phyloP scores from a whole-genome alignment of 345 rosid genomes.

The Arabidopsis suecica region DNA sequence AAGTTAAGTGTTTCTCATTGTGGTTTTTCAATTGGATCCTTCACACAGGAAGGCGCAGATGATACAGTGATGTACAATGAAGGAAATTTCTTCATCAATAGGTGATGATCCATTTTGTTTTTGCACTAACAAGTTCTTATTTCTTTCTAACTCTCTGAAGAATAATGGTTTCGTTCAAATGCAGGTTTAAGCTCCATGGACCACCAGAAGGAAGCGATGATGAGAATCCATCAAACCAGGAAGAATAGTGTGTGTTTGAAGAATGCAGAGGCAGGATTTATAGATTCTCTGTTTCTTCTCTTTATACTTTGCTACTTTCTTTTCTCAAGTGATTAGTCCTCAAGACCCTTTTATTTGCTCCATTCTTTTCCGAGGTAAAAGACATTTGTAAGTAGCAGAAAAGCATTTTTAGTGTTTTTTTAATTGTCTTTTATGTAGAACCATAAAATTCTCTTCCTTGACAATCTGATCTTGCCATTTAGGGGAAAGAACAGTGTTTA shows the following conservation, averaged over 20 bases:
- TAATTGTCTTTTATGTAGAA: too few relatives aligned
- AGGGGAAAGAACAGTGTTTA: too few relatives aligned
- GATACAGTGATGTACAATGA: background rate
- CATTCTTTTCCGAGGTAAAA: background rate
- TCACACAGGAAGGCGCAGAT: constrained; percentile 6
- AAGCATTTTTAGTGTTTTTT: too few relatives aligned
- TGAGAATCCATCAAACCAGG: constrained; percentile 11
- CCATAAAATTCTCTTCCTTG: too few relatives aligned
- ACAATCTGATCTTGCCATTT: background rate
- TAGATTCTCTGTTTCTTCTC: constrained; percentile 2
- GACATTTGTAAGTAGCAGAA: background rate
- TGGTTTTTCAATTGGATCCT: background rate
- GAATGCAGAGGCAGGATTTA: background rate
- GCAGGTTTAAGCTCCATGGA: constrained; percentile 1
- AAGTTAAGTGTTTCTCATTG: background rate
- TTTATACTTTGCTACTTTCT: background rate
- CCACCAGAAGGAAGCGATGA: background rate
- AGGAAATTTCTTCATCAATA: constrained; percentile 11
- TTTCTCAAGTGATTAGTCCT: background rate
- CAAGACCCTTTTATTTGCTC: background rate
- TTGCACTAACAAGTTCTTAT: background rate
- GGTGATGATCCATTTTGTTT: constrained; percentile 1
- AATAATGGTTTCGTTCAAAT: background rate
- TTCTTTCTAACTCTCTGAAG: background rate
- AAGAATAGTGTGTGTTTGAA: constrained; percentile 9